Percentiles rank a stretch among this genome's conserved stretches.
These are phyloP conservation scores for Cryptococcus depauperatus DNA, from an alignment of 1,284 basidiomycete species.

Conservation along the genomic window DNA sequence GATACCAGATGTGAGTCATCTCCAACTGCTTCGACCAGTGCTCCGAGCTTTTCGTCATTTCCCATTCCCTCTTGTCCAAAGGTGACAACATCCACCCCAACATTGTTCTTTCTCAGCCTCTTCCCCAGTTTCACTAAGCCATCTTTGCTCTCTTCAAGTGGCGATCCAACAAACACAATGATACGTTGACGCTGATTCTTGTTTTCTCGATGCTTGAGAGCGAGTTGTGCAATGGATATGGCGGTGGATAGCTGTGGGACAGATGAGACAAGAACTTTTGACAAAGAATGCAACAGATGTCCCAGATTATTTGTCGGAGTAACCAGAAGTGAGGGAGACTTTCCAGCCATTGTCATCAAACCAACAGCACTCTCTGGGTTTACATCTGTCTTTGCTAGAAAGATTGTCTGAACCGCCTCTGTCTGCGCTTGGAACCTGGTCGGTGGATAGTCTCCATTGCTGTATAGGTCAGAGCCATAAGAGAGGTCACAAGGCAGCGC, in stretches of 20 bases:
- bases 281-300: constrained; percentile 75
- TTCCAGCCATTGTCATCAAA: constrained; percentile 91
- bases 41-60: constrained; percentile 42
- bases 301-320: constrained; percentile 93
- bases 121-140: constrained; percentile 80
- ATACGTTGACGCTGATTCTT: constrained; percentile 95
- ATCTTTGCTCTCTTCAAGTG: constrained; percentile 60
- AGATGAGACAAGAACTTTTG: constrained; percentile 68
- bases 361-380: constrained; percentile 98
- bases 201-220: constrained; percentile 95
- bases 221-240: constrained; percentile 87
- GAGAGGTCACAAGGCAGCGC: constrained; percentile 13
- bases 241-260: constrained; percentile 77
- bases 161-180: constrained; percentile 86
- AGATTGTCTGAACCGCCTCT: constrained; percentile 84
- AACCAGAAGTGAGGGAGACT: constrained; percentile 85
- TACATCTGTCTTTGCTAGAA: constrained; percentile 85
- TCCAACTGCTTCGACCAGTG: constrained; percentile 37
- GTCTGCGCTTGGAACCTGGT: constrained; percentile 81
- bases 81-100: constrained; percentile 83
- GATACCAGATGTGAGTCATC: constrained; percentile 60
- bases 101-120: constrained; percentile 99
- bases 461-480: constrained; percentile 21
- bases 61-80: constrained; percentile 51
- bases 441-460: constrained; percentile 89